Conservation (phyloP, 257 asterid genomes). For the Dorcoceras hygrometricum region DNA sequence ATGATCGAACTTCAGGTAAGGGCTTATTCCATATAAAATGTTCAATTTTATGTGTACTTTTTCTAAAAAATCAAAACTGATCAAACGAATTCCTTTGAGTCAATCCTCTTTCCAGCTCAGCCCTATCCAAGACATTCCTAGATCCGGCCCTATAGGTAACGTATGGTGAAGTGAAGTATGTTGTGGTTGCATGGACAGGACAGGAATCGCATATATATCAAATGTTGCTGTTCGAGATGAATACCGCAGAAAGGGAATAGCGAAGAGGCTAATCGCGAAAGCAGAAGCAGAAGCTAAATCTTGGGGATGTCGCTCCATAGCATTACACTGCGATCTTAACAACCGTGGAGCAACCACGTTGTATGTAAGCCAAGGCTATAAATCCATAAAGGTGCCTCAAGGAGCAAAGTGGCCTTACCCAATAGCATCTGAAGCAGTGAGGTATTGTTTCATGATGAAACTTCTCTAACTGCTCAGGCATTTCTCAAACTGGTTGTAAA, state of each 20-base stretch:
- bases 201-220: conserved; percentile 83
- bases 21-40: neutral
- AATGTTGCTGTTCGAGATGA: conserved; percentile 79
- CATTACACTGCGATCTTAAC: conserved; percentile 69
- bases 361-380: conserved; percentile 65
- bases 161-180: neutral
- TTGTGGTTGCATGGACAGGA: conserved; percentile 43
- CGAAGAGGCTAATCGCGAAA: conserved; percentile 56
- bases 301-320: conserved; percentile 91
- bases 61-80: neutral
- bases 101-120: neutral
- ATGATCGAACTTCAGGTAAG: neutral
- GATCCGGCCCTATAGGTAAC: neutral
- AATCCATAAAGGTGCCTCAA: conserved; percentile 53
- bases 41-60: neutral
- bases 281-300: conserved; percentile 77
- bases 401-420: conserved; percentile 95
- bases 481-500: conserved; percentile 5
- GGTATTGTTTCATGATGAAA: conserved; percentile 87
- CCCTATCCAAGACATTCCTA: neutral
- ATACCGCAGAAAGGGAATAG: conserved; percentile 76
- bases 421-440: conserved; percentile 51
- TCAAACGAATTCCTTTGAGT: neutral
- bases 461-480: conserved; percentile 35
- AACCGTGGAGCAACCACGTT: conserved; percentile 68